Evolutionary conservation across 495 filamentous ascomycete species (phyloP).

Genomic region (Neurospora tetraspora): DNA sequence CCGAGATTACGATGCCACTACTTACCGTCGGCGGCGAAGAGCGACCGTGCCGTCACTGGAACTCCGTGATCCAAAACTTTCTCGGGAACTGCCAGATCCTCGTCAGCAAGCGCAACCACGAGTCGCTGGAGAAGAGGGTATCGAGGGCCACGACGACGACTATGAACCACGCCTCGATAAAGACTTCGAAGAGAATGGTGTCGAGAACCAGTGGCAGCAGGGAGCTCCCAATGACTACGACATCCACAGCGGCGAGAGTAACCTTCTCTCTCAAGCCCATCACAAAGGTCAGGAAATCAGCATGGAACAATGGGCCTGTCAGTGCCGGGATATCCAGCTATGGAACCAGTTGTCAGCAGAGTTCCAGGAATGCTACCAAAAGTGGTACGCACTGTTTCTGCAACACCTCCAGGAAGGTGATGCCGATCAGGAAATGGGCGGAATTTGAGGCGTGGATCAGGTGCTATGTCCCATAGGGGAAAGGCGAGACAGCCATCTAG

Average conservation of each 20-base stretch:
- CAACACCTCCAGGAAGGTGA: background rate
- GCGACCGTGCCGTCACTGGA: background rate
- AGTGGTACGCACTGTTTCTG: background rate
- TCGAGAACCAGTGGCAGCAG: background rate
- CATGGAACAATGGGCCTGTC: background rate
- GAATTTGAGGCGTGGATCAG: background rate
- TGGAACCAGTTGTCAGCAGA: background rate
- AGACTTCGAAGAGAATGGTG: background rate
- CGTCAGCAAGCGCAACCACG: background rate
- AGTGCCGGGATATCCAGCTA: background rate
- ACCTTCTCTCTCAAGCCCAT: background rate
- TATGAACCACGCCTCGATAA: background rate
- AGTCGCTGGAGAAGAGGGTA: background rate
- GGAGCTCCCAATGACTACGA: too few species aligned
- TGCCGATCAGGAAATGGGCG: background rate
- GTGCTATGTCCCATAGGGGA: background rate
- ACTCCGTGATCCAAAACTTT: background rate
- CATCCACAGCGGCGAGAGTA: too few species aligned
- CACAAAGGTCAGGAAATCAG: background rate
- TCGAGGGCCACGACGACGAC: background rate
- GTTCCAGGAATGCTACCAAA: background rate
- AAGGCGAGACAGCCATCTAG: background rate
- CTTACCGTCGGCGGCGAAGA: background rate
- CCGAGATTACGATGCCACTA: background rate
- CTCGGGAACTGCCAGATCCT: background rate